Evolutionary conservation across 345 rosid genomes (phyloP), one percentile per base, ranked within the genome.

Genomic region (Geranium brycei): DNA sequence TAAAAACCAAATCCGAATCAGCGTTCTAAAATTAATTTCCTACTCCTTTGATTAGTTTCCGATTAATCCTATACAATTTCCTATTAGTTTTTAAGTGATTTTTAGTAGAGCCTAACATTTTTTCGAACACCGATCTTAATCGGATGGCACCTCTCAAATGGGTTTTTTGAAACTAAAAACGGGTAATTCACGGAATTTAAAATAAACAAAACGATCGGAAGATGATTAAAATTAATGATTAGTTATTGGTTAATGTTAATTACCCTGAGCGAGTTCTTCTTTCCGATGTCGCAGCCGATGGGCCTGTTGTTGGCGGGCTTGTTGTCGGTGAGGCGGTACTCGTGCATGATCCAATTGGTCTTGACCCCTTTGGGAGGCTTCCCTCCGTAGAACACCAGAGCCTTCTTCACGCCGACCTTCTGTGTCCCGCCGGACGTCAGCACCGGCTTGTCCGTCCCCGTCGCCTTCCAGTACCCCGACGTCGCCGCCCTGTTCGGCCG

Each of bases 321-420:
- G 66, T 72, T 70, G 59, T 87, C 89, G 0, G 78, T 66, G 63
- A 93, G 85, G 15, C 97, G 81, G 66, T 88, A 93, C 62, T 93
- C 99, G 63, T 93, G 99, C 99, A 93, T 93, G 68, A 93, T 91
- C 99, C 99, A 93, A 75, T 84, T 88, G 13, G 95, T 86, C 78
- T 93, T 93, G 16, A 93, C 51, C n/a, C 99, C 99, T 73, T 93
- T 93, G 0, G 99, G 99, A 2, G 99, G 99, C 72, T 93, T 93
- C 2, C 99, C 99, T 19, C 84, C 87, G 32, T 93, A 93, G 71
- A 91, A 93, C 14, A 93, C 99, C 28, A 93, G 10, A 35, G 41
- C 41, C 41, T 35, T 35, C 41, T 35, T 93, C 32, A 93, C 97
- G 0, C 99, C 97, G 15, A 93, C 87, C 59, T 84, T 93, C 58